A percentile compares a stretch with the other conserved stretches of the same genome.
Conservation (phyloP, 2,329 filamentous ascomycete genomes). For the Boeremia exigua region DNA sequence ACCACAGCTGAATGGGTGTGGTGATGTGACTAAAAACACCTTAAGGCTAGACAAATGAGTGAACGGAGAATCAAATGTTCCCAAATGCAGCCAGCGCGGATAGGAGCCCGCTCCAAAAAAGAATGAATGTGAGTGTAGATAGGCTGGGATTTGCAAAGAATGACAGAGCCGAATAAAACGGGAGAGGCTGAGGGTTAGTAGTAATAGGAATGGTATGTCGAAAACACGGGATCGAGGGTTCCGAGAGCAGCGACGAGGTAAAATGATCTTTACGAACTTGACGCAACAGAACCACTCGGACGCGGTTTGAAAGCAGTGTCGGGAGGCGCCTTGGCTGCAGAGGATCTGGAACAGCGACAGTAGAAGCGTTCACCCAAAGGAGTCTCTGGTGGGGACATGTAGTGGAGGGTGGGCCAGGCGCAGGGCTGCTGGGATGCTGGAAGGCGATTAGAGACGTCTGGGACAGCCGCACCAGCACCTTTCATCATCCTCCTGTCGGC, state of each 20-base stretch:
- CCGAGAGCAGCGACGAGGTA: slow-evolving; percentile 40
- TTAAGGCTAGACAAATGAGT: slow-evolving; percentile 43
- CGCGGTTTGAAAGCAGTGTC: slow-evolving; percentile 49
- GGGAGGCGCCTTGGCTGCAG: slow-evolving; percentile 50
- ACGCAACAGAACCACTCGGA: slow-evolving; percentile 46
- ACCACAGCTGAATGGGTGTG: slow-evolving; percentile 35
- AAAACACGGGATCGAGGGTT: slow-evolving; percentile 38
- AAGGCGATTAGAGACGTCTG: slow-evolving; percentile 38
- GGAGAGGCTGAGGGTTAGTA: slow-evolving; percentile 38
- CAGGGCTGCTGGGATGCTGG: slow-evolving; percentile 42
- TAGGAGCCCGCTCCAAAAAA: slow-evolving; percentile 48
- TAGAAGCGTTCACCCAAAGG: slow-evolving; percentile 49
- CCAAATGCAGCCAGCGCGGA: slow-evolving; percentile 48
- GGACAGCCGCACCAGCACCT: slow-evolving; percentile 31
- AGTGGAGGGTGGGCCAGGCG: slow-evolving; percentile 40
- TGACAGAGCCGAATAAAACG: slow-evolving; percentile 49
- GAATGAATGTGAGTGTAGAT: slow-evolving; percentile 41
- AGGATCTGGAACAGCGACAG: slow-evolving; percentile 49
- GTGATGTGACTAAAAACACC: slow-evolving; percentile 32
- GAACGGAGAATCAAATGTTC: slow-evolving; percentile 46
- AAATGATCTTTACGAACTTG: slow-evolving; percentile 42
- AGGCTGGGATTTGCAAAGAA: slow-evolving; percentile 45
- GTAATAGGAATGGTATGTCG: slow-evolving; percentile 44
- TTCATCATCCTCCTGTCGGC: slow-evolving; percentile 24
- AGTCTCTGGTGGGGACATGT: slow-evolving; percentile 37